These are phyloP conservation scores for Spiraea crenata DNA, from an alignment of 331 rosid genomes.

Conservation along the genomic window DNA sequence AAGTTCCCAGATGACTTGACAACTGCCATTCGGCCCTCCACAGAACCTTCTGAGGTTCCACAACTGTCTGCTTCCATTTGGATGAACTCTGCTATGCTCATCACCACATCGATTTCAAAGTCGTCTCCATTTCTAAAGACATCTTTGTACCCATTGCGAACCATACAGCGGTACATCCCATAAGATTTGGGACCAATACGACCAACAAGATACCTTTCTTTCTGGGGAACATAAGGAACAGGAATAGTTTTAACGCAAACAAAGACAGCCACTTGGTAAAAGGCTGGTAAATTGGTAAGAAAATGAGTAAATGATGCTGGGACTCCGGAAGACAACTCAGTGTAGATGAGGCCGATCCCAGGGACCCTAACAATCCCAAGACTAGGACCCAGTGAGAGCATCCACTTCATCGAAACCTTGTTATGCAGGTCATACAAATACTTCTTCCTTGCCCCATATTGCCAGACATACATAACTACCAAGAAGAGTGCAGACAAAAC, in stretches of 20 bases:
- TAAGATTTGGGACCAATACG: conserved; percentile 86
- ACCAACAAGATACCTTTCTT: conserved; percentile 81
- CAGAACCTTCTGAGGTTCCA: conserved; percentile 51
- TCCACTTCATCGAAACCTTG: conserved; percentile 80
- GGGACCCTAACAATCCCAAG: conserved; percentile 95
- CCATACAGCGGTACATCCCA: conserved; percentile 77
- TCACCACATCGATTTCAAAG: conserved; percentile 82
- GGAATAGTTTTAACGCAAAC: conserved; percentile 86
- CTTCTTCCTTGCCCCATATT: conserved; percentile 78
- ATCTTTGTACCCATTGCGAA: conserved; percentile 87
- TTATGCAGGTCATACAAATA: conserved; percentile 73
- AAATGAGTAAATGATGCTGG: conserved; percentile 90
- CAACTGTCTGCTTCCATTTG: conserved; percentile 88
- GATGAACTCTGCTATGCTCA: conserved; percentile 91
- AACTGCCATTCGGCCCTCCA: conserved; percentile 79
- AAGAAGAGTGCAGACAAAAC: conserved; percentile 52
- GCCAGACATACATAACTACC: conserved; percentile 78
- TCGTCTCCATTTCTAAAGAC: conserved; percentile 53
- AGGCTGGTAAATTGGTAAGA: conserved; percentile 86
- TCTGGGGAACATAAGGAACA: conserved; percentile 67
- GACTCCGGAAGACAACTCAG: conserved; percentile 75
- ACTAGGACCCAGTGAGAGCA: conserved; percentile 79
- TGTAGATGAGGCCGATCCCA: conserved; percentile 89
- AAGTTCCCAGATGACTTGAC: conserved; percentile 81
- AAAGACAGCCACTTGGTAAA: conserved; percentile 84